Evolutionary conservation across 306 rosid species (phyloP).

Genomic region (Cercis canadensis): DNA sequence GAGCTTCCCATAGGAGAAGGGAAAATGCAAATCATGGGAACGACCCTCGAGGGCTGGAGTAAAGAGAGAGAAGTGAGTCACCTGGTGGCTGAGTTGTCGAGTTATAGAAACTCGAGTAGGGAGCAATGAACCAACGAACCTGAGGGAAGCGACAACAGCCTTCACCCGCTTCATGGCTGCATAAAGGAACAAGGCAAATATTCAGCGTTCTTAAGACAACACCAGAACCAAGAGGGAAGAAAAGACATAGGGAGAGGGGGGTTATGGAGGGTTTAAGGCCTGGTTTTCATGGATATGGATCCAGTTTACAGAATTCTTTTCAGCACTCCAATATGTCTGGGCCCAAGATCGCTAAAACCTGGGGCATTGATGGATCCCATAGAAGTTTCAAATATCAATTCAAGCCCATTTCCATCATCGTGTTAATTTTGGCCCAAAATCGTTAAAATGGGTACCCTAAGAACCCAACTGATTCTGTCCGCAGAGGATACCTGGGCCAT

Average conservation of each 20-base stretch:
- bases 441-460: too few relatives aligned
- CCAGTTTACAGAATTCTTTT: too few relatives aligned
- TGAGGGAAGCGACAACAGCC: slow-evolving; percentile 50
- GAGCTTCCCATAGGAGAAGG: slow-evolving; percentile 41
- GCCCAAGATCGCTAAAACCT: too few relatives aligned
- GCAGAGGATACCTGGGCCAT: too few relatives aligned
- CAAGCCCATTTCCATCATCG: too few relatives aligned
- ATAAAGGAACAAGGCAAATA: not conserved
- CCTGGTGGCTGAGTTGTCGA: slow-evolving; percentile 55
- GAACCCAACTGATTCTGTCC: too few relatives aligned
- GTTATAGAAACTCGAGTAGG: slow-evolving; percentile 42
- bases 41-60: slow-evolving; percentile 37
- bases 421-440: too few relatives aligned
- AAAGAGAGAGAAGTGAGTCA: slow-evolving; percentile 49
- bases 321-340: too few relatives aligned
- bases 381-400: too few relatives aligned
- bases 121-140: slow-evolving; percentile 50
- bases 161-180: slow-evolving; percentile 66
- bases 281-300: not conserved
- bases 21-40: slow-evolving; percentile 30
- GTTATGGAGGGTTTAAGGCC: slow-evolving; percentile 42
- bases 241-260: not conserved
- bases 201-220: not conserved
- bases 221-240: not conserved
- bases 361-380: too few relatives aligned